Percentiles rank a stretch among this genome's conserved stretches.
Conservation (phyloP, 192 early-diverging fungal species). For the Backusella luteola region DNA sequence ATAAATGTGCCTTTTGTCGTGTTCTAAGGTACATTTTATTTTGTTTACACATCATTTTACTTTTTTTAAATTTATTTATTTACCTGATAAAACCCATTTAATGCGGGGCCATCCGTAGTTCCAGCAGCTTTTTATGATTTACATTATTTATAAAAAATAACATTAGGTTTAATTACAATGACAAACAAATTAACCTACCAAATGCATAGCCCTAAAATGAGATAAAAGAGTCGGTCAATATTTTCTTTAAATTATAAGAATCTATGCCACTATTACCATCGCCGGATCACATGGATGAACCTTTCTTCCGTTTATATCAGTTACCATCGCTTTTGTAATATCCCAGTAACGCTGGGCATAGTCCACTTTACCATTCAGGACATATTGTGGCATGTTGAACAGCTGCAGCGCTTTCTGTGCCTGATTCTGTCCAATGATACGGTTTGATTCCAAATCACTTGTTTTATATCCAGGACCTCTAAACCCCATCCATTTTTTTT, state of each 20-base stretch:
- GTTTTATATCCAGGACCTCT: constrained; percentile 31
- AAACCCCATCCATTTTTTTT: background rate
- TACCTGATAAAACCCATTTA: constrained; percentile 27
- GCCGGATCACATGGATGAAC: constrained; percentile 25
- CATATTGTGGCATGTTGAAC: background rate
- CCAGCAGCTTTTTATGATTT: constrained; percentile 36
- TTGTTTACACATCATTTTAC: too few relatives aligned
- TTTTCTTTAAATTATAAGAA: background rate
- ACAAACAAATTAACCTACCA: constrained; percentile 14
- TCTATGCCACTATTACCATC: constrained; percentile 20
- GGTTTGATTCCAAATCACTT: constrained; percentile 28
- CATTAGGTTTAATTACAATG: background rate
- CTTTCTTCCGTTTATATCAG: background rate
- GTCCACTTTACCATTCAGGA: constrained; percentile 22
- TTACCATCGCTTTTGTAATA: constrained; percentile 19
- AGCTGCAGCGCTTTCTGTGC: constrained; percentile 30
- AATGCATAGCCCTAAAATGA: constrained; percentile 37
- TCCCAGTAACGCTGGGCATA: constrained; percentile 21
- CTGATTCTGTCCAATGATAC: constrained; percentile 36
- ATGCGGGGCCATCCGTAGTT: constrained; percentile 53
- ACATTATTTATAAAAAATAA: background rate
- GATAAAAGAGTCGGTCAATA: background rate
- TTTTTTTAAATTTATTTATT: too few relatives aligned
- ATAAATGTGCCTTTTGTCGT: constrained; percentile 22
- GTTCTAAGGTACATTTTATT: background rate